Conservation (phyloP, 352 stramenopile genomes). For the Poterioochromonas sp. region DNA sequence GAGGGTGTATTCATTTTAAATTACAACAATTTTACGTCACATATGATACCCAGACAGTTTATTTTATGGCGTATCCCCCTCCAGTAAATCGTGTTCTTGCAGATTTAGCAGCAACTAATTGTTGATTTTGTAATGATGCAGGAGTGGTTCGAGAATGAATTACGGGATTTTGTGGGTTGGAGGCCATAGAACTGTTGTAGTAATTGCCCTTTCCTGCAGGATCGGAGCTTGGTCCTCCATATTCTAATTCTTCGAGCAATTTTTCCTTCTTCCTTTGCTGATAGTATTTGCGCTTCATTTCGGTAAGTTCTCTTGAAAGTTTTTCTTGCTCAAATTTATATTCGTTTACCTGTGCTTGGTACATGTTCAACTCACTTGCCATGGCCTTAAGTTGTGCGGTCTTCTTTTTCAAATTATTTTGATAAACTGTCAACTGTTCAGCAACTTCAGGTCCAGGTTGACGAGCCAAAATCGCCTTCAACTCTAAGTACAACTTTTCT, state of each 20-base stretch:
- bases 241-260: slow-evolving; percentile 42
- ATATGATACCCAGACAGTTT: no score
- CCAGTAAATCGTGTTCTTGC: slow-evolving; percentile 77
- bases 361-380: slow-evolving; percentile 92
- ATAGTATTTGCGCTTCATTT: slow-evolving; percentile 91
- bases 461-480: slow-evolving; percentile 76
- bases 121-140: slow-evolving; percentile 44
- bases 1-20: no score
- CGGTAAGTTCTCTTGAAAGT: slow-evolving; percentile 73
- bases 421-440: slow-evolving; percentile 83
- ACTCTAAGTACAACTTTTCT: slow-evolving; percentile 83
- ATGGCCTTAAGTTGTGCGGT: slow-evolving; percentile 91
- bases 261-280: slow-evolving; percentile 58
- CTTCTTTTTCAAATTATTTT: slow-evolving; percentile 82
- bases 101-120: slow-evolving; percentile 47
- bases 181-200: not conserved
- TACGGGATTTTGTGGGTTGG: not conserved
- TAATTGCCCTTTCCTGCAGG: not conserved
- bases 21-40: no score
- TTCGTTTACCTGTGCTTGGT: slow-evolving; percentile 73
- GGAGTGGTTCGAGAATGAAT: slow-evolving; percentile 9
- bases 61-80: slow-evolving; percentile 82
- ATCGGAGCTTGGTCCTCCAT: not conserved
- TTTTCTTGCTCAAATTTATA: slow-evolving; percentile 89
- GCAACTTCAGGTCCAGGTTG: slow-evolving; percentile 85